Percentiles rank a stretch among this genome's conserved stretches.
phyloP scores from a whole-genome alignment of 2,329 filamentous ascomycete species.

The Reticulascus tulasneorum region DNA sequence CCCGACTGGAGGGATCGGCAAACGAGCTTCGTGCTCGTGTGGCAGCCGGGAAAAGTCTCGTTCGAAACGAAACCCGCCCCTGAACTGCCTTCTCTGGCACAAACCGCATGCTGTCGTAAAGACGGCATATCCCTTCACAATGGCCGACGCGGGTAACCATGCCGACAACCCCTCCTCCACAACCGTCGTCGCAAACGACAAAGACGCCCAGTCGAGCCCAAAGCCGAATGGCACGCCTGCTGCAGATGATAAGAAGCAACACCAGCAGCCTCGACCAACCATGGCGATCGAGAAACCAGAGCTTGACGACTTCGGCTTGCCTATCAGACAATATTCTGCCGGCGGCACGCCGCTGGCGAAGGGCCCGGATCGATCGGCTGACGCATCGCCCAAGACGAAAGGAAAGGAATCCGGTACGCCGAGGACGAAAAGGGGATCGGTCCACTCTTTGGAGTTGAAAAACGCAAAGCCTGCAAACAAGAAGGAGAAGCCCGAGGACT shows the following conservation, averaged over 20 bases:
- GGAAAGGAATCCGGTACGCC: conserved; percentile 4
- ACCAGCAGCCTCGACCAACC: conserved; percentile 22
- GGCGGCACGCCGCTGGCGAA: conserved; percentile 25
- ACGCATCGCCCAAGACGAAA: conserved; percentile 4
- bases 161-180: conserved; percentile 3
- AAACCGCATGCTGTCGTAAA: conserved; percentile 9
- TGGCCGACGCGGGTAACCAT: conserved; percentile 13
- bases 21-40: too few species aligned
- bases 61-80: conserved; percentile 4
- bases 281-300: conserved; percentile 36
- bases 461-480: conserved; percentile 10
- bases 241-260: conserved; percentile 18
- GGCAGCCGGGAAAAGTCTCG: too few species aligned
- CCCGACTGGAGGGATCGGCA: too few species aligned
- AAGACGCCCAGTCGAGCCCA: conserved; percentile 21
- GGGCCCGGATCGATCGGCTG: conserved; percentile 8
- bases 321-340: conserved; percentile 54
- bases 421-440: not conserved
- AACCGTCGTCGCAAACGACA: conserved; percentile 17
- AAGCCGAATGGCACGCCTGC: conserved; percentile 4
- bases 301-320: conserved; percentile 69
- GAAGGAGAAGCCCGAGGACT: conserved; percentile 14
- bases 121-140: conserved; percentile 7
- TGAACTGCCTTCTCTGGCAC: conserved; percentile 1
- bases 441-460: too few species aligned